Evolutionary conservation across 371 early-diverging fungal species (phyloP).

Genomic region (Saksenaea vasiformis): DNA sequence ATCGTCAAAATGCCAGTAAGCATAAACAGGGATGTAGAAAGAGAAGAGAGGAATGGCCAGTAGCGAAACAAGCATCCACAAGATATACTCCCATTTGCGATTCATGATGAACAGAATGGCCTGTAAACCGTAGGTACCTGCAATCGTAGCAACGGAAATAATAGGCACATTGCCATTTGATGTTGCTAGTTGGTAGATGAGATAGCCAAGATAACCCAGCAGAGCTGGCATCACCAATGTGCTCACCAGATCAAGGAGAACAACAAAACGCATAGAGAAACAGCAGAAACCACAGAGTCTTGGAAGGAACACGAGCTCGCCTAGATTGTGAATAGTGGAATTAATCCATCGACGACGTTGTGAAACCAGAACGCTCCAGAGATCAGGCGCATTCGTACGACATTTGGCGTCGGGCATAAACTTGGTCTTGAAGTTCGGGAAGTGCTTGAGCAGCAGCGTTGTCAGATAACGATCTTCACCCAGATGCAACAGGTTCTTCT

Average conservation of each 20-base stretch:
- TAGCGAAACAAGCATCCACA: slow-evolving; percentile 94
- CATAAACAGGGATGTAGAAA: slow-evolving; percentile 81
- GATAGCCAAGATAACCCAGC: slow-evolving; percentile 79
- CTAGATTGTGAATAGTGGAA: slow-evolving; percentile 95
- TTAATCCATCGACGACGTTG: slow-evolving; percentile 99
- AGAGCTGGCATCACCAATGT: slow-evolving; percentile 95
- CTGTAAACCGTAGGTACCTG: slow-evolving; percentile 83
- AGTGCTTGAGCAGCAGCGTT: slow-evolving; percentile 98
- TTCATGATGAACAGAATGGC: slow-evolving; percentile 83
- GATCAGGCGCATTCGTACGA: slow-evolving; percentile 95
- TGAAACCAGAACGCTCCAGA: slow-evolving; percentile 91
- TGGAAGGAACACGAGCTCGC: slow-evolving; percentile 86
- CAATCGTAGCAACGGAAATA: slow-evolving; percentile 67
- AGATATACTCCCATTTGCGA: slow-evolving; percentile 88
- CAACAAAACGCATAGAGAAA: slow-evolving; percentile 99
- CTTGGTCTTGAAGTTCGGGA: slow-evolving; percentile 93
- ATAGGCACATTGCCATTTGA: slow-evolving; percentile 42
- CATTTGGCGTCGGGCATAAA: slow-evolving; percentile 97
- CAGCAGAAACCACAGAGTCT: slow-evolving; percentile 96
- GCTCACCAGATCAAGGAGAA: slow-evolving; percentile 90
- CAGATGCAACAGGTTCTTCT: slow-evolving; percentile 84
- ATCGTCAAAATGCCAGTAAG: slow-evolving; percentile 98
- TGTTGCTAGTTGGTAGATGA: slow-evolving; percentile 63
- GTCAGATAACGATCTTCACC: slow-evolving; percentile 95
- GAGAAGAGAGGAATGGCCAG: slow-evolving; percentile 84